These are phyloP conservation scores for Hypomyces rosellus DNA, from an alignment of 2,329 filamentous ascomycete species.

Conservation along the genomic window DNA sequence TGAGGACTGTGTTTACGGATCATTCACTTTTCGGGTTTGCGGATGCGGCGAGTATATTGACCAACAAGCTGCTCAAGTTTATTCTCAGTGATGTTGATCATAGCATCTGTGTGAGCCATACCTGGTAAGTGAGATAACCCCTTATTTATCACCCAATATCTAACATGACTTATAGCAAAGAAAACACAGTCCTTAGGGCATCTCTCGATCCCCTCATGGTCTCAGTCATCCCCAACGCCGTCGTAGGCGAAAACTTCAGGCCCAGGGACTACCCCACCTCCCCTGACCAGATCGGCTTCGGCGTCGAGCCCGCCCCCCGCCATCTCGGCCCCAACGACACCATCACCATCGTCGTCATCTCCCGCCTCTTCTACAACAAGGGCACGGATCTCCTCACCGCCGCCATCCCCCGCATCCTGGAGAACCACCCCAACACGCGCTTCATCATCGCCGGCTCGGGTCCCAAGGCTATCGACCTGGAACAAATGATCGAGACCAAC, in stretches of 20 bases:
- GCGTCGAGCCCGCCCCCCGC: slow-evolving; percentile 49
- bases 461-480: slow-evolving; percentile 93
- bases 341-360: slow-evolving; percentile 96
- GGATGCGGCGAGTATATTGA: slow-evolving; percentile 89
- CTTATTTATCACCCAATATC: background rate
- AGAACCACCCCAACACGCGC: slow-evolving; percentile 82
- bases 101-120: slow-evolving; percentile 97
- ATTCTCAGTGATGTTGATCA: slow-evolving; percentile 94
- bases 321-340: slow-evolving; percentile 75
- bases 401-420: slow-evolving; percentile 85
- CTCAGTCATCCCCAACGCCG: slow-evolving; percentile 94
- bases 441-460: slow-evolving; percentile 96
- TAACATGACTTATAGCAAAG: slow-evolving; percentile 58
- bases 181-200: slow-evolving; percentile 92
- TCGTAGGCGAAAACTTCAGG: slow-evolving; percentile 92
- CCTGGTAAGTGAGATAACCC: slow-evolving; percentile 60
- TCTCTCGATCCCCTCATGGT: slow-evolving; percentile 96
- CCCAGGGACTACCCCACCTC: slow-evolving; percentile 46
- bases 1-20: slow-evolving; percentile 94
- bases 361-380: slow-evolving; percentile 97
- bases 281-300: slow-evolving; percentile 28
- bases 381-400: slow-evolving; percentile 96
- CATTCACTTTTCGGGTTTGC: slow-evolving; percentile 97
- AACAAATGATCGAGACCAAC: slow-evolving; percentile 96
- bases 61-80: slow-evolving; percentile 96